Base-by-base conservation (phyloP, 73 alveolate genomes). In the Chromera velia region DNA sequence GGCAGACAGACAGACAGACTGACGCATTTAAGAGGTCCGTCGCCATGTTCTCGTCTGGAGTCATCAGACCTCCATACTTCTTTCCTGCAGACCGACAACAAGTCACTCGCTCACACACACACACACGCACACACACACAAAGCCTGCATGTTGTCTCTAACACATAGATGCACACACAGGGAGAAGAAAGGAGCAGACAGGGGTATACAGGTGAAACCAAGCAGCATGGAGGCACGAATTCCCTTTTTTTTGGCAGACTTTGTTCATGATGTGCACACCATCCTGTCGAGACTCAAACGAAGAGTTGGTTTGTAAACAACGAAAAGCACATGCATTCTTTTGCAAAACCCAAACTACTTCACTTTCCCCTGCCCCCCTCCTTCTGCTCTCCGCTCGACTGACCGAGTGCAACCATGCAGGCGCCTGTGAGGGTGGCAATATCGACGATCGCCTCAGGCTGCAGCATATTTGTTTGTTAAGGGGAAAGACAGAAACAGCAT, bases 321-420 rank as follows among this genome's bases (percentile, higher is more conserved):
- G 4, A 4, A 40, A 4, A 13, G 22, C 55, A 40, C 55, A 40
- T 40, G 55, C 13, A 13, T 40, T 13, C 4, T 40, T 40, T 4
- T 40, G 13, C 55, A 7, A 40, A 13, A 7, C 22, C 13, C 55
- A 7, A 13, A 7, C 55, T 40, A 13, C 13, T 13, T 40, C 22
- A 7, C 55, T 40, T 4, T 40, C 13, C 13, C 22, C 13, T 13
- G 13, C 55, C 13, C 55, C 55, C 13, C 13, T 13, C 22, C 55
- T 40, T 40, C 55, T 13, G 28, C 71, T 17, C 24, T 19, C 89
- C 81, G n/a, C 72, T 48, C 13, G 22, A 13, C 34, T 81, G 82
- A n/a, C 98, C 98, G 30, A 93, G 81, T n/a, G 95, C 98, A 19
- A 87, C 93, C 66, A 81, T 85, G 64, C 91, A 83, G 24, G 96